Conservation (phyloP, 1,139 yeast species). For the Candida smagusa region DNA sequence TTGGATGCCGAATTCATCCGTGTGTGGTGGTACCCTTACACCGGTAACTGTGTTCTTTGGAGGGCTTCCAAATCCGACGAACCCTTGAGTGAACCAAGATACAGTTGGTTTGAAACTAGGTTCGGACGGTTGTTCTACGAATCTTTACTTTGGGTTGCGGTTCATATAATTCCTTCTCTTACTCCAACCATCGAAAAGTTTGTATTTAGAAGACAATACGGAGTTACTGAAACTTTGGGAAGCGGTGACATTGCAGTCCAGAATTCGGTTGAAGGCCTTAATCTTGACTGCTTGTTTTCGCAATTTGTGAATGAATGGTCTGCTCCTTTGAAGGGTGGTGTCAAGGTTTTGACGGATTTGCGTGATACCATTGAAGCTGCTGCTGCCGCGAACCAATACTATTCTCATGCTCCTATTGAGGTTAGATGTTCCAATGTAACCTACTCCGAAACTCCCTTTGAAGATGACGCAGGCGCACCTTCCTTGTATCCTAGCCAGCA, state of each 20-base stretch:
- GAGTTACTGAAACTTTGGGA: constrained; percentile 66
- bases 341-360: constrained; percentile 63
- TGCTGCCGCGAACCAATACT: constrained; percentile 57
- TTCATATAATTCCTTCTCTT: constrained; percentile 63
- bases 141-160: constrained; percentile 73
- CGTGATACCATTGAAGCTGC: constrained; percentile 63
- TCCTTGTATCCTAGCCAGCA: constrained; percentile 40
- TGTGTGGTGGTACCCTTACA: constrained; percentile 97
- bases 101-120: constrained; percentile 82
- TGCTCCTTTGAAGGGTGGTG: constrained; percentile 77
- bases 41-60: constrained; percentile 84
- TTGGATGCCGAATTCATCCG: constrained; percentile 86
- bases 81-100: constrained; percentile 62
- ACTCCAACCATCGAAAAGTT: constrained; percentile 85
- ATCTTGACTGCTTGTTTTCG: constrained; percentile 92
- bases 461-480: constrained; percentile 42
- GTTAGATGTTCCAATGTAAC: constrained; percentile 91
- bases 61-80: constrained; percentile 73
- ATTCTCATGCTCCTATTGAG: constrained; percentile 93
- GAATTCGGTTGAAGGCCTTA: constrained; percentile 79
- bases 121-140: constrained; percentile 80
- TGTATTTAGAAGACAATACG: constrained; percentile 83
- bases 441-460: constrained; percentile 38
- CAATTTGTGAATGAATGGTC: constrained; percentile 98
- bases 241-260: constrained; percentile 70